These are phyloP conservation scores for Zoysia pacifica DNA, from an alignment of 176 grass and related monocot species.

Conservation along the genomic window DNA sequence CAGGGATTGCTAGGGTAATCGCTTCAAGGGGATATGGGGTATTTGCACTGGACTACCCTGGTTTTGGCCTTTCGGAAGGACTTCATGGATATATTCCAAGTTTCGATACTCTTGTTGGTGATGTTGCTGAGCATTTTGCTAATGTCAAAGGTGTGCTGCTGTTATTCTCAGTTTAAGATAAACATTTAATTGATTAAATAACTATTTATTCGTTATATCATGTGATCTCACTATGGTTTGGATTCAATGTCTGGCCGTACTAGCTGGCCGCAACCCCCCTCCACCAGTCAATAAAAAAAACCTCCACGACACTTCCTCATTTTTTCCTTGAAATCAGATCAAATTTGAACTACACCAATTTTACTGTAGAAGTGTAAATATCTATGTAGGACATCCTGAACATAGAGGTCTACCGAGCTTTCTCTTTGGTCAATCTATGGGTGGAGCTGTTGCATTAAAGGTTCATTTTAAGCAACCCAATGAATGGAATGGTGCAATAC, in stretches of 20 bases:
- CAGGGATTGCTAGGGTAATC: slow-evolving; percentile 83
- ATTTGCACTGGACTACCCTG: slow-evolving; percentile 93
- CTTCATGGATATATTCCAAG: slow-evolving; percentile 95
- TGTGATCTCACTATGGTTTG: neutral
- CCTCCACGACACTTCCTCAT: neutral
- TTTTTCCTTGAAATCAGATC: neutral
- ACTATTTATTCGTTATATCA: neutral
- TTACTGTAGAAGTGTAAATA: neutral
- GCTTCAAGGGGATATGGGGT: slow-evolving; percentile 86
- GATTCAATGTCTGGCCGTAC: neutral
- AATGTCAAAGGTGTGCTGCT: slow-evolving; percentile 78
- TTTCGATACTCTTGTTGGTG: slow-evolving; percentile 74
- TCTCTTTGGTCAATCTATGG: slow-evolving; percentile 96
- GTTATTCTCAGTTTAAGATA: neutral
- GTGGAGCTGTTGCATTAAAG: slow-evolving; percentile 90
- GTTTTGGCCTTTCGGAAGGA: slow-evolving; percentile 95
- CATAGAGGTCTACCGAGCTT: slow-evolving; percentile 69
- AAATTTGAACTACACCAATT: slow-evolving; percentile 17
- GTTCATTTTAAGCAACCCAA: slow-evolving; percentile 85
- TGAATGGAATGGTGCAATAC: slow-evolving; percentile 84
- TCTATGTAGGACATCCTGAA: slow-evolving; percentile 69
- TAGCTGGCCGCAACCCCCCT: too few species aligned
- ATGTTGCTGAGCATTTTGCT: slow-evolving; percentile 73
- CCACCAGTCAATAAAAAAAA: too few species aligned
- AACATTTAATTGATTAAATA: neutral